Evolutionary conservation across 768 basidiomycete species (phyloP), one percentile per base, ranked within the genome.

Genomic region (Crassisporium funariophilum): DNA sequence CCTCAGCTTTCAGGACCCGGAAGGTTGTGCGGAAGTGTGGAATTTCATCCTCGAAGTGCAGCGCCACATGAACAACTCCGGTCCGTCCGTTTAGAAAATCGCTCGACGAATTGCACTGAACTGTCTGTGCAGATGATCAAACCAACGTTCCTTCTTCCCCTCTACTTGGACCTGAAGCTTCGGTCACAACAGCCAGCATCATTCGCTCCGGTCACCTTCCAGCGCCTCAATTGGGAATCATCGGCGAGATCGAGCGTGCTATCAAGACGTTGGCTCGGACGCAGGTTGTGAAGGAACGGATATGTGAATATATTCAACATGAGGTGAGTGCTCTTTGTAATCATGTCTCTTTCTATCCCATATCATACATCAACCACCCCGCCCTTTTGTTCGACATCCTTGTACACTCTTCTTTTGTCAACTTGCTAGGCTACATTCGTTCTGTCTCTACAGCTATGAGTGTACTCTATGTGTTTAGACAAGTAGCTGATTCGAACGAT

Each of bases 11-110:
- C 95, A 98, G 62, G 95, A 98, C 57, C 82, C 91, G 1, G 91
- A 93, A 52, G 97, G 95, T 22, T 99, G 95, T 57, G 78, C 84
- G 23, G 94, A 98, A 72, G 91, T 98, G 39, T 99, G 97, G 95
- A 89, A 88, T 58, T 99, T 98, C 65, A 95, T 99, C 57, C 71
- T 80, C 52, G 91, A 95, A 60, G 91, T 98, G 23, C 91, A 94
- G 66, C 78, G 83, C 49, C 92, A 95, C 61, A 78, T 92, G 77
- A 82, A 81, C 56, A 67, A 68, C 19, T 72, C 71, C 66, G 81
- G 85, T 88, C 52, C 56, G 82, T 71, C 40, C 31, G 38, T 47
- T 27, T 23, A 33, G 35, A 16, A 24, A 23, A 17, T 33, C 21
- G 38, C 16, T 38, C 41, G 22, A 38, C 25, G 35, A 46, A 23